Conservation (phyloP, 2,329 filamentous ascomycete genomes). For the Balansia obtecta region DNA sequence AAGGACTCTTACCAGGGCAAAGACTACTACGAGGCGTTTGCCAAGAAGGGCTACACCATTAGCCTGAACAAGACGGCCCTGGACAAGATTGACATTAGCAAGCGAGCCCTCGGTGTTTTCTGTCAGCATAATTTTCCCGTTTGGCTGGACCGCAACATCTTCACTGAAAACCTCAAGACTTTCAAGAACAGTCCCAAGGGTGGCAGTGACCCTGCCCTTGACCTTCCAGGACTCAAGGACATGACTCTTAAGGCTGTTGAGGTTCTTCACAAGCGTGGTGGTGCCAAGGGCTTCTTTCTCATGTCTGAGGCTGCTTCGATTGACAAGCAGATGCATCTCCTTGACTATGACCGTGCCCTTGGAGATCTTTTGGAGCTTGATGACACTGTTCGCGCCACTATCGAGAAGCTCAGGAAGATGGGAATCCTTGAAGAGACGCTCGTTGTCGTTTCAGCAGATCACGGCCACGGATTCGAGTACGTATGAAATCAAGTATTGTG, state of each 20-base stretch:
- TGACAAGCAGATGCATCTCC: slow-evolving; percentile 79
- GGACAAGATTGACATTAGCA: slow-evolving; percentile 38
- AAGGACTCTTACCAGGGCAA: slow-evolving; percentile 53
- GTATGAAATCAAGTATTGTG: slow-evolving; percentile 6
- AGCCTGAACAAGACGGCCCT: slow-evolving; percentile 65
- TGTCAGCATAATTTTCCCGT: slow-evolving; percentile 62
- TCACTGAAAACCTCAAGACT: slow-evolving; percentile 53
- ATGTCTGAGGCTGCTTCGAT: slow-evolving; percentile 80
- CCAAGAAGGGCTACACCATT: slow-evolving; percentile 58
- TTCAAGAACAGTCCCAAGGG: slow-evolving; percentile 60
- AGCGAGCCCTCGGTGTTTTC: slow-evolving; percentile 67
- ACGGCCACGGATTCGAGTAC: slow-evolving; percentile 74
- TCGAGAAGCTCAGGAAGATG: slow-evolving; percentile 54
- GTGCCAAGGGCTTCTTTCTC: slow-evolving; percentile 68
- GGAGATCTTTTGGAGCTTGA: slow-evolving; percentile 78
- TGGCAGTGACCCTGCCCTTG: slow-evolving; percentile 48
- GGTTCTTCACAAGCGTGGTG: slow-evolving; percentile 54
- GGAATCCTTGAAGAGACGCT: slow-evolving; percentile 63
- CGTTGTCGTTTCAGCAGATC: slow-evolving; percentile 72
- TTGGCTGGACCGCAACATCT: slow-evolving; percentile 80
- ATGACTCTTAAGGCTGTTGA: slow-evolving; percentile 85
- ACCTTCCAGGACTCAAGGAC: slow-evolving; percentile 74
- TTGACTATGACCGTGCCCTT: slow-evolving; percentile 77
- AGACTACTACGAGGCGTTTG: slow-evolving; percentile 70
- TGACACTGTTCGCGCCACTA: slow-evolving; percentile 66